Evolutionary conservation across 441 rosid species (phyloP).

Genomic region (Jatropha podagrica): DNA sequence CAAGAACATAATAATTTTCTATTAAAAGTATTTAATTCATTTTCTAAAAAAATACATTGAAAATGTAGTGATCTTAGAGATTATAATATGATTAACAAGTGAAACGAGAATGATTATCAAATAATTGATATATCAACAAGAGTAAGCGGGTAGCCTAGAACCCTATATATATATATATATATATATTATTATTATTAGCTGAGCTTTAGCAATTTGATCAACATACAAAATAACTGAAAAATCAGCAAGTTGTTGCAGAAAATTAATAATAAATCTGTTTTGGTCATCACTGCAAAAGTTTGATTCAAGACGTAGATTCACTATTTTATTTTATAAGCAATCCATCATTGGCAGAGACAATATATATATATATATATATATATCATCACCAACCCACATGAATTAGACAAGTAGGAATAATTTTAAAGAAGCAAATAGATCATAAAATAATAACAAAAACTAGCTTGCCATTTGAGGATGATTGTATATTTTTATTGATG

Average conservation of each 20-base stretch:
- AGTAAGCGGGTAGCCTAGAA: no score
- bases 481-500: neutral
- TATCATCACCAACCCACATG: neutral
- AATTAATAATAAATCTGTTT: neutral
- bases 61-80: no score
- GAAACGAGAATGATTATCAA: no score
- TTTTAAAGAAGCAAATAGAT: neutral
- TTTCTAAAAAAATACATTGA: no score
- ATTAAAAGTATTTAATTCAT: no score
- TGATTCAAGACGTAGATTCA: constrained; percentile 11
- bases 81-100: no score
- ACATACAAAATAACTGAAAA: neutral
- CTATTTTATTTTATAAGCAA: neutral
- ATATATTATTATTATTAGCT: no score
- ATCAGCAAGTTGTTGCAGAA: neutral
- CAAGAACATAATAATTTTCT: no score
- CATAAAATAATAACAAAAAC: neutral
- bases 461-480: constrained; percentile 1
- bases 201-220: no score
- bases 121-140: no score
- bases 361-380: no score
- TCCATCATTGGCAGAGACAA: neutral
- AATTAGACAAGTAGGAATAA: neutral
- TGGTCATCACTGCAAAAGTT: neutral
- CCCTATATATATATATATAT: no score